Conservation (phyloP, 2,329 filamentous ascomycete genomes). For the Dendrostoma leiphaemia region DNA sequence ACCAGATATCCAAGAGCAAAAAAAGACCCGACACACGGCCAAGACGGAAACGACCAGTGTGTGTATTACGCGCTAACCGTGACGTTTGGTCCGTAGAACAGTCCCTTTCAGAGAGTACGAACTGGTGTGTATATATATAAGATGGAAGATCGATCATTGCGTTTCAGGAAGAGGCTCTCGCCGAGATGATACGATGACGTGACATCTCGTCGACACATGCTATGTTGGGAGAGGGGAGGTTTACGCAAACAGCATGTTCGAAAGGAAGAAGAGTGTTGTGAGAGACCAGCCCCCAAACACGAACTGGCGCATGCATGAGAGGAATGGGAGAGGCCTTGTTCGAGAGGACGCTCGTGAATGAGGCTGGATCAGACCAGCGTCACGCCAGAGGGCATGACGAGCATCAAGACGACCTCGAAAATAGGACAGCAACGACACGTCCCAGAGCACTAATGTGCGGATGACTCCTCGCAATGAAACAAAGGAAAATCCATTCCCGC, state of each 20-base stretch:
- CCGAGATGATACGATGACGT: neutral
- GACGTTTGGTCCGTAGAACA: no score
- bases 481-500: slow-evolving; percentile 11
- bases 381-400: neutral
- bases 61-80: no score
- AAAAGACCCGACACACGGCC: no score
- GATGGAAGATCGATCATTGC: neutral
- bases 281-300: neutral
- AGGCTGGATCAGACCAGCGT: neutral
- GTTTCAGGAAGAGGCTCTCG: neutral
- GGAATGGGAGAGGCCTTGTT: no score
- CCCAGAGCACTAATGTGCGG: neutral
- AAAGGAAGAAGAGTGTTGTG: neutral
- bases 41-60: no score
- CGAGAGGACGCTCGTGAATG: neutral
- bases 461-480: slow-evolving; percentile 1
- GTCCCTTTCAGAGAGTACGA: no score
- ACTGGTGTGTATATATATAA: no score
- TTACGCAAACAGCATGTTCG: no score
- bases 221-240: no score
- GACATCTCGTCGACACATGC: neutral
- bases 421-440: neutral
- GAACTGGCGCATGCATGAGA: no score
- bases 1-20: no score
- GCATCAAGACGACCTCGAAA: neutral